Percentiles rank a stretch among this genome's conserved stretches.
Evolutionary conservation across 768 basidiomycete genomes (phyloP).

Genomic region (Suillus cothurnatus): DNA sequence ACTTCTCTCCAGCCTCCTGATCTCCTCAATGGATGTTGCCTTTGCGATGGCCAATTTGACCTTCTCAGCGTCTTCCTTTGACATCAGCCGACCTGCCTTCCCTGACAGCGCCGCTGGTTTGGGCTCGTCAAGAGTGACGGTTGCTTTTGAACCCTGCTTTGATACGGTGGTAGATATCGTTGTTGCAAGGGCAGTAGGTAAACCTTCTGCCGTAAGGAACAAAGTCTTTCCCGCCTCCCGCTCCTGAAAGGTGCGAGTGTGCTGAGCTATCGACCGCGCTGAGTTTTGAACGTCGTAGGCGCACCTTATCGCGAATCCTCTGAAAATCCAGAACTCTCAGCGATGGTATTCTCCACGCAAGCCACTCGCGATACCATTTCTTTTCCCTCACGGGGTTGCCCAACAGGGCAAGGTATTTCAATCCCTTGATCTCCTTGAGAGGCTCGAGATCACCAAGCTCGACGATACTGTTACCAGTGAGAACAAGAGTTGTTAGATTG

Average conservation of each 20-base stretch:
- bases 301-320: slow-evolving; percentile 92
- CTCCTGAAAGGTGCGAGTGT: slow-evolving; percentile 56
- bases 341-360: slow-evolving; percentile 83
- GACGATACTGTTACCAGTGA: slow-evolving; percentile 79
- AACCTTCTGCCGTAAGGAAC: slow-evolving; percentile 79
- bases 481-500: slow-evolving; percentile 79
- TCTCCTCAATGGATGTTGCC: slow-evolving; percentile 90
- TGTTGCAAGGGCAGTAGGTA: slow-evolving; percentile 79
- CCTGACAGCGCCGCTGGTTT: slow-evolving; percentile 53
- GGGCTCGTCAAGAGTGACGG: slow-evolving; percentile 79
- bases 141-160: slow-evolving; percentile 59
- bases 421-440: slow-evolving; percentile 69
- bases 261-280: slow-evolving; percentile 23
- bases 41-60: slow-evolving; percentile 87
- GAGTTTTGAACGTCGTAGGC: slow-evolving; percentile 40
- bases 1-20: slow-evolving; percentile 79
- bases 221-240: slow-evolving; percentile 70
- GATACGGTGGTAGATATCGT: slow-evolving; percentile 76
- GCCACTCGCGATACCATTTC: slow-evolving; percentile 97
- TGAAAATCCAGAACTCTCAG: slow-evolving; percentile 94
- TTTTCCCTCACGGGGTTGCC: slow-evolving; percentile 88
- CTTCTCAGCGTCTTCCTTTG: slow-evolving; percentile 86
- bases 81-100: slow-evolving; percentile 86
- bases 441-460: slow-evolving; percentile 88
- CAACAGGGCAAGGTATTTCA: slow-evolving; percentile 75